phyloP scores from a whole-genome alignment of 1,139 yeast species.

The Scheffersomyces lignicola region DNA sequence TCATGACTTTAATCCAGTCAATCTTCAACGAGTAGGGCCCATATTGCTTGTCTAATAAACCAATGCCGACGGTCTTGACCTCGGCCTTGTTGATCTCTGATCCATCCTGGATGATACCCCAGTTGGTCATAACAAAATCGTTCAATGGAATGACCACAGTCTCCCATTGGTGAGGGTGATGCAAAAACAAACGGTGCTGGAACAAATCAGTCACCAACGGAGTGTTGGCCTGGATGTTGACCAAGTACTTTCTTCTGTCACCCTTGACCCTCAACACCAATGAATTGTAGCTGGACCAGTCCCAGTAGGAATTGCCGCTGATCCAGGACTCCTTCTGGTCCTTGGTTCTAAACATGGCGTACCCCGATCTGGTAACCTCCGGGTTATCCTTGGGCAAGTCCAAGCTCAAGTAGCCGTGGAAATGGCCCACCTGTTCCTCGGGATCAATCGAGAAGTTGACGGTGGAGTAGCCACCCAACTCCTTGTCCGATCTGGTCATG shows the following conservation, averaged over 20 bases:
- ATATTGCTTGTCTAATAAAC: constrained; percentile 74
- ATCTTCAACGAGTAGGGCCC: constrained; percentile 74
- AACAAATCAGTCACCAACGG: constrained; percentile 77
- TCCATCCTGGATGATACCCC: constrained; percentile 78
- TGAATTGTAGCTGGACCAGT: constrained; percentile 60
- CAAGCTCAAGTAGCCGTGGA: constrained; percentile 70
- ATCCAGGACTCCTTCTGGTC: constrained; percentile 57
- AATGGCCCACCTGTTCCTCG: constrained; percentile 49
- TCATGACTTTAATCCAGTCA: constrained; percentile 73
- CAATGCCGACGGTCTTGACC: constrained; percentile 75
- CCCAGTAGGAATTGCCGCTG: constrained; percentile 53
- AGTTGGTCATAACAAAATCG: constrained; percentile 80
- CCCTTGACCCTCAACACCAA: constrained; percentile 73
- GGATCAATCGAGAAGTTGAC: constrained; percentile 51
- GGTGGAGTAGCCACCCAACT: constrained; percentile 76
- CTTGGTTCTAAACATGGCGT: constrained; percentile 82
- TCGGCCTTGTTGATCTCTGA: constrained; percentile 59
- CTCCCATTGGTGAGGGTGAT: constrained; percentile 81
- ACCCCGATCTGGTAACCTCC: constrained; percentile 70
- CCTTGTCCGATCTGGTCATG: constrained; percentile 67
- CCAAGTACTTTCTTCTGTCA: constrained; percentile 71
- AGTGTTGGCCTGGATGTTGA: constrained; percentile 79
- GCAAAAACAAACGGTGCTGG: constrained; percentile 77
- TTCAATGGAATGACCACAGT: constrained; percentile 74
- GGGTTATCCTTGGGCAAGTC: constrained; percentile 74